Evolutionary conservation across 1,139 yeast genomes (phyloP).

Genomic region (Insectozyma bohioensis): DNA sequence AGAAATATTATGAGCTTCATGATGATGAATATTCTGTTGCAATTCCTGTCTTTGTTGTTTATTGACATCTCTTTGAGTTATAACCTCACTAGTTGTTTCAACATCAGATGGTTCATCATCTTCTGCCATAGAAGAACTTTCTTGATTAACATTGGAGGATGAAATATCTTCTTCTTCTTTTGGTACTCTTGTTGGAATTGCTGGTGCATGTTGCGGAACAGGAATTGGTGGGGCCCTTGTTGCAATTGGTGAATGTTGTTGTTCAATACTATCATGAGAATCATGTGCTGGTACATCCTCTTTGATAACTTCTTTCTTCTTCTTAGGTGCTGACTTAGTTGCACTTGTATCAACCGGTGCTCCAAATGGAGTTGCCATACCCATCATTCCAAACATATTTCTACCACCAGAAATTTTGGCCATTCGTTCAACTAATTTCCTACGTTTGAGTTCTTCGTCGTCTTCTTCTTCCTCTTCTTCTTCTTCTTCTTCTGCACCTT

Average conservation of each 20-base stretch:
- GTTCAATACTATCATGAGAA: slow-evolving; percentile 1
- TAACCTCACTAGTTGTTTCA: slow-evolving; percentile 14
- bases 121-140: slow-evolving; percentile 31
- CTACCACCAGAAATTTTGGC: slow-evolving; percentile 93
- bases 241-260: slow-evolving; percentile 3
- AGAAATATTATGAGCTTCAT: slow-evolving; percentile 11
- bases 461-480: slow-evolving; percentile 44
- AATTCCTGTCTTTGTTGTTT: slow-evolving; percentile 1
- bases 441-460: slow-evolving; percentile 77
- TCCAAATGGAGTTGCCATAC: slow-evolving; percentile 47
- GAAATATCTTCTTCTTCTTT: slow-evolving; percentile 4
- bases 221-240: slow-evolving; percentile 6
- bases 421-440: slow-evolving; percentile 88
- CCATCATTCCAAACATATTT: slow-evolving; percentile 84
- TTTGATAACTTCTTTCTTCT: neutral
- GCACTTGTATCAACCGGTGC: slow-evolving; percentile 12
- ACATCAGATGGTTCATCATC: slow-evolving; percentile 24
- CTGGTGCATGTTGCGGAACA: slow-evolving; percentile 4
- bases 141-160: slow-evolving; percentile 15
- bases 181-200: slow-evolving; percentile 8
- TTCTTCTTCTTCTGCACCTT: slow-evolving; percentile 21
- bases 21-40: neutral
- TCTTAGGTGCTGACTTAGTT: slow-evolving; percentile 6
- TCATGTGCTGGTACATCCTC: neutral
- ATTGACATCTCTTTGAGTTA: slow-evolving; percentile 9